phyloP scores from a whole-genome alignment of 371 early-diverging fungal species.

The Mucor mucedo region DNA sequence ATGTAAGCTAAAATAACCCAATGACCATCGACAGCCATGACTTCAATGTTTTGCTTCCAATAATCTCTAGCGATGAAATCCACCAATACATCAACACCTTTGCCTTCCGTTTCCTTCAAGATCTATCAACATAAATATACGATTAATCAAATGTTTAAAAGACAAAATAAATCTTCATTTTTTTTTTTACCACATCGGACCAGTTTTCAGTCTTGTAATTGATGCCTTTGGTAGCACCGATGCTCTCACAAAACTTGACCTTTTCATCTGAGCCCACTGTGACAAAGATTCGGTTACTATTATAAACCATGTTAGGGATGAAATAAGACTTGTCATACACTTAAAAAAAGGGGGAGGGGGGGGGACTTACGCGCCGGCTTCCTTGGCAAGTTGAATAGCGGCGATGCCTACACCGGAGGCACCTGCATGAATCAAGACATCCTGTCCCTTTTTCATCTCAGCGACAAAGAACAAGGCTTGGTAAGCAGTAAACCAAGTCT shows the following conservation, averaged over 20 bases:
- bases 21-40: constrained; percentile 73
- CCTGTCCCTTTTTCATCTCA: constrained; percentile 61
- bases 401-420: constrained; percentile 80
- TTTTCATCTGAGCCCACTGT: constrained; percentile 76
- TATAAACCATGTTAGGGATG: background rate
- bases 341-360: too few species aligned
- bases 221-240: constrained; percentile 77
- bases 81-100: constrained; percentile 73
- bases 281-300: constrained; percentile 56
- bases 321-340: background rate
- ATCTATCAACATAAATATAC: constrained; percentile 36
- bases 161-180: background rate
- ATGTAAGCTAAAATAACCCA: constrained; percentile 74
- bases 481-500: constrained; percentile 81
- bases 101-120: constrained; percentile 54
- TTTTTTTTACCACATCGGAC: constrained; percentile 50
- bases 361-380: constrained; percentile 60
- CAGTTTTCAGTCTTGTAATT: constrained; percentile 76
- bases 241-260: constrained; percentile 61
- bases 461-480: constrained; percentile 74
- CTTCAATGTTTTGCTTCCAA: constrained; percentile 65
- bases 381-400: constrained; percentile 78
- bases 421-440: constrained; percentile 81
- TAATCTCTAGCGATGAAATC: constrained; percentile 77
- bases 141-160: constrained; percentile 1